Evolutionary conservation across 129 eudicot species (phyloP).

Genomic region (Tanacetum coccineum): DNA sequence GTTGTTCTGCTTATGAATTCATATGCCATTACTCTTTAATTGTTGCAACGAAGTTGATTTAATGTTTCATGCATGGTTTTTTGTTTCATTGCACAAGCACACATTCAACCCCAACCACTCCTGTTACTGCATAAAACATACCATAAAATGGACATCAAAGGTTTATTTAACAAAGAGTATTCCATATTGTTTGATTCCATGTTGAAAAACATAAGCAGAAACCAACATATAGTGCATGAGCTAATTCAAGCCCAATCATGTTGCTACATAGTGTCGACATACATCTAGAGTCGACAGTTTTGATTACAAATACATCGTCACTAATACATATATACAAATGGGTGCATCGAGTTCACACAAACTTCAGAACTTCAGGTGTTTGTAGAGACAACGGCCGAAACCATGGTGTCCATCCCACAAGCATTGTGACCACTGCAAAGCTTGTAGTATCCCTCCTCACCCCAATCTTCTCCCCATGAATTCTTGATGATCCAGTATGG

Average conservation of each 20-base stretch:
- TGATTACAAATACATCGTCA: neutral
- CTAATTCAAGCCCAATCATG: conserved; percentile 17
- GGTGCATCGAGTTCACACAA: neutral
- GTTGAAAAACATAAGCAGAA: conserved; percentile 12
- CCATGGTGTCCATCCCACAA: conserved; percentile 91
- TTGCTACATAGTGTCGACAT: conserved; percentile 4
- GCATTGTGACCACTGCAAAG: conserved; percentile 73
- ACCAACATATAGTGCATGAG: conserved; percentile 20
- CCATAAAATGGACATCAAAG: neutral
- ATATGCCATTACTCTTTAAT: neutral
- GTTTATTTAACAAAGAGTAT: neutral
- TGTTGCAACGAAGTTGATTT: neutral
- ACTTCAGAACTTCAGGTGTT: no score
- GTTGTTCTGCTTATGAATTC: conserved; percentile 17
- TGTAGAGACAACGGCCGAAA: conserved; percentile 65
- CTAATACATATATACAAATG: conserved; percentile 29
- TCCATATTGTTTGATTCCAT: conserved; percentile 24
- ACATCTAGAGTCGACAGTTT: neutral
- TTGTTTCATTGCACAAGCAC: neutral
- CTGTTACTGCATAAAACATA: conserved; percentile 7
- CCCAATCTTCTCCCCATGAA: conserved; percentile 91
- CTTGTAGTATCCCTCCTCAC: conserved; percentile 83
- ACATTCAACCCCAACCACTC: neutral
- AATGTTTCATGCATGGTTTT: neutral
- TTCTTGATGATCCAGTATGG: conserved; percentile 95